Evolutionary conservation across 2,329 filamentous ascomycete genomes (phyloP), one percentile per base, ranked within the genome.

Genomic region (Fusarium dimerum): DNA sequence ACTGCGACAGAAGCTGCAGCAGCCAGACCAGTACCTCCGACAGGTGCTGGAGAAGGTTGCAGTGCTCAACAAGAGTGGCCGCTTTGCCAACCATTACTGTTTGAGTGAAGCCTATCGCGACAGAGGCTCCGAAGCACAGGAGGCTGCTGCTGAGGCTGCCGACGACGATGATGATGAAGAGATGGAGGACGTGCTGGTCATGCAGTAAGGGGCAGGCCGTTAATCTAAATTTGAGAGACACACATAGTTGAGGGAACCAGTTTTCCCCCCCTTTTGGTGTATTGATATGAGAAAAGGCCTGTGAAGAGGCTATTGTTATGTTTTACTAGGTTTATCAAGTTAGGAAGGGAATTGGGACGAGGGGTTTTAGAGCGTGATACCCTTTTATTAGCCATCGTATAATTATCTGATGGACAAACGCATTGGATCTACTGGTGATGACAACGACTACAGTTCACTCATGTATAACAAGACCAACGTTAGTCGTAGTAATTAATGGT

Each of bases 1-100:
- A 6, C 82, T 99, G 62, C 90, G 91, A 58, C 80, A 85, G 46
- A 78, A 82, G 55, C 83, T 95, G 39, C 83, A 87, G 54, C 94
- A 99, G 73, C 94, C 94, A 2, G 94, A 97, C 69, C 86, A 88
- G n/a, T 97, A 92, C 71, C 83, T 99, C 56, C 91, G 93, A 49
- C 85, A 94, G 68, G 88, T 87, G 1, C 75, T 99, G 61, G 88
- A 92, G 57, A 86, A 91, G 66, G 84, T 97, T 54, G 93, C 91
- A 0, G 84, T 89, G 17, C 75, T 96, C 55, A 87, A 95, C 68
- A 90, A 92, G 71, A 87, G 85, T 43, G 93, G 93, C 26, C 82
- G 85, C 3, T 96, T 95, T 68, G 88, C 90, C 47, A 93, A 92
- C 69, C 87, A 88, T 61, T 97, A 92, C 86, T 87, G 87, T 62